These are phyloP conservation scores for Pichia kudriavzevii DNA, from an alignment of 1,139 yeast species.

Conservation along the genomic window DNA sequence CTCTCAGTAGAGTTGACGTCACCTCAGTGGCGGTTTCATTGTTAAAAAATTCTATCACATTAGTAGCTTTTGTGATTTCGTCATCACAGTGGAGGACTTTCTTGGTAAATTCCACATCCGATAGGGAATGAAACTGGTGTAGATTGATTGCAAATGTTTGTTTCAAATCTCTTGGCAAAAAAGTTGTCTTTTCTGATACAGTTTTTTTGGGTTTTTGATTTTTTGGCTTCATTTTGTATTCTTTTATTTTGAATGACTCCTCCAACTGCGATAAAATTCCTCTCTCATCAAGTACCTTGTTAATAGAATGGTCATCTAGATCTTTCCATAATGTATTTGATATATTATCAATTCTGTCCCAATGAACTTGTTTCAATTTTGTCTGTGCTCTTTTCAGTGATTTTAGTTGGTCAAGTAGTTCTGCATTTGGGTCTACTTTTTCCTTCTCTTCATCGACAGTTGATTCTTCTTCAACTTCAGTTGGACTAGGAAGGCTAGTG, in stretches of 20 bases:
- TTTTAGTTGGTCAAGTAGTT: slow-evolving; percentile 10
- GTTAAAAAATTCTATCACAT: slow-evolving; percentile 64
- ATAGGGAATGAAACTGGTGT: slow-evolving; percentile 47
- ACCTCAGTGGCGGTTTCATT: slow-evolving; percentile 63
- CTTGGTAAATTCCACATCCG: slow-evolving; percentile 50
- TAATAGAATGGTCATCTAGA: slow-evolving; percentile 36
- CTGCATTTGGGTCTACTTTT: slow-evolving; percentile 14
- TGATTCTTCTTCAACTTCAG: background rate
- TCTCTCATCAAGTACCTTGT: slow-evolving; percentile 49
- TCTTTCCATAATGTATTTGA: slow-evolving; percentile 80
- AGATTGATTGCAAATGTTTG: slow-evolving; percentile 77
- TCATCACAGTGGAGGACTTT: slow-evolving; percentile 59
- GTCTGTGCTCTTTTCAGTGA: slow-evolving; percentile 43
- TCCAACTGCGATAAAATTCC: slow-evolving; percentile 81
- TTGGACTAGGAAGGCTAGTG: slow-evolving; percentile 3
- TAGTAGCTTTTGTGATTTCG: slow-evolving; percentile 46
- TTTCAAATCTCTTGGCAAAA: slow-evolving; percentile 61
- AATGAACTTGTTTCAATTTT: slow-evolving; percentile 85
- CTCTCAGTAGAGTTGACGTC: slow-evolving; percentile 53
- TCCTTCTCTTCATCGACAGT: background rate
- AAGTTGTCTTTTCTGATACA: slow-evolving; percentile 37
- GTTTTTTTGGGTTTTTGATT: background rate
- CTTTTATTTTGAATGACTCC: slow-evolving; percentile 62
- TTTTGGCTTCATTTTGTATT: slow-evolving; percentile 22
- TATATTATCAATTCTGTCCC: slow-evolving; percentile 75